Evolutionary conservation across 208 protist genomes (phyloP).

Genomic region (Leishmania braziliensis): DNA sequence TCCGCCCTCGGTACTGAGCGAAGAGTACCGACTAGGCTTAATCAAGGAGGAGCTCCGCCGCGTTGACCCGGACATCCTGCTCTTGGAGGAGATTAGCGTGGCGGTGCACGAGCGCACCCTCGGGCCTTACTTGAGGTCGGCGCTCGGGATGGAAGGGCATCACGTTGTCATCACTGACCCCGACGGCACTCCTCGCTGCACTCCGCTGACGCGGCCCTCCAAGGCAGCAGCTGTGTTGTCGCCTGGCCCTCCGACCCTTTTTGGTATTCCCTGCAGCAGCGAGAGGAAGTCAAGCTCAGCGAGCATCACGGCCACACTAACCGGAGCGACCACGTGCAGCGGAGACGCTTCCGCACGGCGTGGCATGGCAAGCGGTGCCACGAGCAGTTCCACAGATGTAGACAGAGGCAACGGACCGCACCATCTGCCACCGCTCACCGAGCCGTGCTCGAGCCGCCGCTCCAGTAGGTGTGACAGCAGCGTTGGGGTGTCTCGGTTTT

Average conservation of each 20-base stretch:
- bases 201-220: conserved; percentile 7
- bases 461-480: background rate
- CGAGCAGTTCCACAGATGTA: background rate
- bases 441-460: background rate
- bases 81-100: conserved; percentile 81
- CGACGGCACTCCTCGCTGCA: conserved; percentile 47
- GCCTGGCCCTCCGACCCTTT: background rate
- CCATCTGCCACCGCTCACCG: conserved; percentile 9
- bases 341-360: background rate
- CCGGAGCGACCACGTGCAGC: background rate
- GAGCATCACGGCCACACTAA: background rate
- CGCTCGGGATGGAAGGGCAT: conserved; percentile 58
- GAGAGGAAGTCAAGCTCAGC: background rate
- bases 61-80: conserved; percentile 62
- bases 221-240: background rate
- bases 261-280: background rate
- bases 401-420: background rate
- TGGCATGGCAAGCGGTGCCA: background rate
- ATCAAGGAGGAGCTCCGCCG: conserved; percentile 63
- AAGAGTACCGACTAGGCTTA: conserved; percentile 74
- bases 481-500: background rate
- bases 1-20: conserved; percentile 56
- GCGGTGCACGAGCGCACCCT: conserved; percentile 58
- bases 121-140: conserved; percentile 51
- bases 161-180: conserved; percentile 77